Percentiles rank a stretch among this genome's conserved stretches.
Conservation (phyloP, 202 grass and related monocot genomes). For the Elaeis oleifera region DNA sequence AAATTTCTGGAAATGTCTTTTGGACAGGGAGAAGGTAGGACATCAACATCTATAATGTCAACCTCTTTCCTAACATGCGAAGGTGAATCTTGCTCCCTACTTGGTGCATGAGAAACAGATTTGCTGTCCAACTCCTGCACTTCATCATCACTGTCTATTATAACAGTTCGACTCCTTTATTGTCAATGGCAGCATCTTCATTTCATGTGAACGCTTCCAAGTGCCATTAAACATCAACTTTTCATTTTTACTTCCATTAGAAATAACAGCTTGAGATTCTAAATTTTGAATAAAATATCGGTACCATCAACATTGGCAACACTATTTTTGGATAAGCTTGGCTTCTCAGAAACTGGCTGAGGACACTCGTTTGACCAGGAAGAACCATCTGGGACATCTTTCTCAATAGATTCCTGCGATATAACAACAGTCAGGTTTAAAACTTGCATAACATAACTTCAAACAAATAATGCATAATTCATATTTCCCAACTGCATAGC, state of each 20-base stretch:
- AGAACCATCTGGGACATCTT: constrained; percentile 9
- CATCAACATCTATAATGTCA: constrained; percentile 73
- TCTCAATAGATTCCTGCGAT: constrained; percentile 33
- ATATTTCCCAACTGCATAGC: too few relatives aligned
- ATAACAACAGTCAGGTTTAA: constrained; percentile 11
- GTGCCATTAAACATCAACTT: constrained; percentile 22
- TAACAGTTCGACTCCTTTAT: constrained; percentile 44
- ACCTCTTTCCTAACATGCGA: constrained; percentile 37
- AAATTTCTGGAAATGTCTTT: constrained; percentile 34
- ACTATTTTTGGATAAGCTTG: constrained; percentile 25
- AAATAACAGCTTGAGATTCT: constrained; percentile 9
- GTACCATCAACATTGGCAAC: constrained; percentile 22
- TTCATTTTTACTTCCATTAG: constrained; percentile 13
- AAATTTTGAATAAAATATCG: constrained; percentile 25
- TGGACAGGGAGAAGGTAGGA: constrained; percentile 40
- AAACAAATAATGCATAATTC: too few relatives aligned
- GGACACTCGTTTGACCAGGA: constrained; percentile 32
- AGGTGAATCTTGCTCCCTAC: constrained; percentile 14
- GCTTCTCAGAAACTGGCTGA: constrained; percentile 14
- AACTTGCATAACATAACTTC: background rate
- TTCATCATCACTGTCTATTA: constrained; percentile 76
- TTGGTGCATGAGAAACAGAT: constrained; percentile 18
- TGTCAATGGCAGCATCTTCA: constrained; percentile 26
- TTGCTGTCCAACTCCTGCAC: constrained; percentile 24
- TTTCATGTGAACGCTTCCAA: constrained; percentile 44